Evolutionary conservation across 768 basidiomycete genomes (phyloP), one percentile per base, ranked within the genome.

Genomic region (Chalciporus sphaerocephalus): DNA sequence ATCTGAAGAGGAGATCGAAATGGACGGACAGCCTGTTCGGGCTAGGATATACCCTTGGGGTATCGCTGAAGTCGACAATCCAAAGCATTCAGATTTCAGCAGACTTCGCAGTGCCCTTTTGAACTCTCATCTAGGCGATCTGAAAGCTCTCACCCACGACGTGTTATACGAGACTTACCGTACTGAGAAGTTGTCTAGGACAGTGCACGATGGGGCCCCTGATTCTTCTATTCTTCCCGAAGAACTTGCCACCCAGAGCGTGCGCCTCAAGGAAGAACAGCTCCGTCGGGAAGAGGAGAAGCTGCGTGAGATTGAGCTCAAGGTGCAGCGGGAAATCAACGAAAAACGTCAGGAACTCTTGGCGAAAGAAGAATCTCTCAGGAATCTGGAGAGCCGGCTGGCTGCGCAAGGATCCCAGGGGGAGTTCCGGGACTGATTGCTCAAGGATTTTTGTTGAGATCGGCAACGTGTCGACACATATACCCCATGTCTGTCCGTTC

Each of bases 81-180:
- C 93, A n/a, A 88, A 92, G 65, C 96, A 99, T 72, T 96, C 91
- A n/a, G 96, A 99, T 73, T 98, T 98, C 66, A 89, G 87, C 67
- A 76, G 92, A 47, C 80, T 99, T 48, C 75, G 95, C 56, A 87
- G 88, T 52, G 95, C 94, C 33, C 74, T 99, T 44, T 76, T 99
- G 57, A 88, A 87, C 68, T 93, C 96, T 5, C 96, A 98, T 63
- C 71, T 99, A 48, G 88, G 85, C 25, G 96, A 99, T 68, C 70
- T 99, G 58, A 99, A 98, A 73, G 86, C 87, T 16, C 69, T 95
- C 64, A 94, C 92, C 0, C 88, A 94, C 61, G 96, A 98, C 61
- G 81, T 92, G 48, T 73, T 99, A 50, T 94, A 95, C 64, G 92
- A 96, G 70, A 93, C 92, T 23, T 97, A 95, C 67, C 92, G 95